Evolutionary conservation across 2,329 filamentous ascomycete genomes (phyloP).

Genomic region (Paracamarosporium sp.): DNA sequence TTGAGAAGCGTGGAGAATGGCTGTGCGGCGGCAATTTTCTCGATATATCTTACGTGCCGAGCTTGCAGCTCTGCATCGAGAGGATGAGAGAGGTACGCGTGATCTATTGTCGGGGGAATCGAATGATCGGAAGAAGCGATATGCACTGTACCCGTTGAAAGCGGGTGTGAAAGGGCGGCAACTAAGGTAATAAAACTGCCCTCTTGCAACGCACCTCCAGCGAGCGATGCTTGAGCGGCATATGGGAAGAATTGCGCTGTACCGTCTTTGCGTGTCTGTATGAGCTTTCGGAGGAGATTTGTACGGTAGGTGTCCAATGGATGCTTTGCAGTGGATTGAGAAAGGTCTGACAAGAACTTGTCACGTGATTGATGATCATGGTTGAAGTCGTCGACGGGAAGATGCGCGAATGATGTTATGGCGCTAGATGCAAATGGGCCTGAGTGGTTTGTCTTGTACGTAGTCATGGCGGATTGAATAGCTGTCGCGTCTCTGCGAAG

Average conservation of each 20-base stretch:
- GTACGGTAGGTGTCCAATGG: background rate
- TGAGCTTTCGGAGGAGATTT: background rate
- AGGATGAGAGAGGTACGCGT: background rate
- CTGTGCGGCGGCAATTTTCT: background rate
- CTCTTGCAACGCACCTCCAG: background rate
- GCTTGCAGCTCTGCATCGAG: background rate
- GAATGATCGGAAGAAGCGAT: background rate
- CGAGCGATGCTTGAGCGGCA: background rate
- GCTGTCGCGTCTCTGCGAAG: conserved; percentile 8
- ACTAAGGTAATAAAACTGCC: background rate
- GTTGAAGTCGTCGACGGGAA: background rate
- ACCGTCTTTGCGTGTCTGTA: background rate
- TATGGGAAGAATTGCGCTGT: background rate
- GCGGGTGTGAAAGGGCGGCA: background rate
- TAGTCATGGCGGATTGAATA: conserved; percentile 11
- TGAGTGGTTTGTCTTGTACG: conserved; percentile 8
- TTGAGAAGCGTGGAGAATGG: background rate
- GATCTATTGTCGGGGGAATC: background rate
- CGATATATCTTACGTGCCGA: background rate
- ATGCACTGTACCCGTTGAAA: background rate
- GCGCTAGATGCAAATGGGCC: conserved; percentile 13
- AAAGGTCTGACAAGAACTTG: background rate
- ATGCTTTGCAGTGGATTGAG: background rate
- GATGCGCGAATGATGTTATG: conserved; percentile 2
- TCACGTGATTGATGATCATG: background rate